Evolutionary conservation across 2,329 filamentous ascomycete species (phyloP).

Genomic region (Pezicula neosporulosa): DNA sequence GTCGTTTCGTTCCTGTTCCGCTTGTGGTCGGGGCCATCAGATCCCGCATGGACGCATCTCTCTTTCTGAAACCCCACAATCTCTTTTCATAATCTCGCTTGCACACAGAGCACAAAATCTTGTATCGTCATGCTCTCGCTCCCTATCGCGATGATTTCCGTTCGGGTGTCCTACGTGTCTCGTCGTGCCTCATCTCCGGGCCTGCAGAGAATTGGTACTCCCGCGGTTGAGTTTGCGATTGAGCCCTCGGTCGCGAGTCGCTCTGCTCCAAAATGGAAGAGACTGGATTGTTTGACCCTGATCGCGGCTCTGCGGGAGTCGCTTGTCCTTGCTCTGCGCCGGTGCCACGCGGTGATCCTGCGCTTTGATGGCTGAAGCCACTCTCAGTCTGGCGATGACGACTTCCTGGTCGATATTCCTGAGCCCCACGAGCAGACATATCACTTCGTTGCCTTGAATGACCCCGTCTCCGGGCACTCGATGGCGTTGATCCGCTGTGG

Average conservation of each 20-base stretch:
- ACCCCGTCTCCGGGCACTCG: slow-evolving; percentile 53
- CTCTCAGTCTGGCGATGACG: slow-evolving; percentile 31
- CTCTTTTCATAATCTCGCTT: slow-evolving; percentile 29
- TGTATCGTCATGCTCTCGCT: slow-evolving; percentile 5
- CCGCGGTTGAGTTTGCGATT: slow-evolving; percentile 11
- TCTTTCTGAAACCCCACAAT: slow-evolving; percentile 26
- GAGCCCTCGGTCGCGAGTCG: slow-evolving; percentile 18
- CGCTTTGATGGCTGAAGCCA: slow-evolving; percentile 17
- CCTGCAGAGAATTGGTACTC: slow-evolving; percentile 17
- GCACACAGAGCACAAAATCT: neutral
- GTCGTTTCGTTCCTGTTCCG: slow-evolving; percentile 12
- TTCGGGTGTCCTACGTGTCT: slow-evolving; percentile 22
- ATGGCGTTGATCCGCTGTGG: slow-evolving; percentile 46
- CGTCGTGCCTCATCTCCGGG: slow-evolving; percentile 26
- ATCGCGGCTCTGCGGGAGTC: slow-evolving; percentile 15
- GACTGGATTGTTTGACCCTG: slow-evolving; percentile 24
- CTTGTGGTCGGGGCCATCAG: slow-evolving; percentile 2
- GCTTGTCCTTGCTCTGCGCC: slow-evolving; percentile 9
- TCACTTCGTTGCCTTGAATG: slow-evolving; percentile 66
- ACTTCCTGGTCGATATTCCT: slow-evolving; percentile 33
- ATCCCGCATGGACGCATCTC: slow-evolving; percentile 4
- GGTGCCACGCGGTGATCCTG: slow-evolving; percentile 16
- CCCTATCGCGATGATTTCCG: slow-evolving; percentile 16
- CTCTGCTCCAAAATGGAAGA: slow-evolving; percentile 26
- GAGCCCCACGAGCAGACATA: slow-evolving; percentile 34